phyloP scores from a whole-genome alignment of 345 rosid genomes.

The Dovyalis caffra region DNA sequence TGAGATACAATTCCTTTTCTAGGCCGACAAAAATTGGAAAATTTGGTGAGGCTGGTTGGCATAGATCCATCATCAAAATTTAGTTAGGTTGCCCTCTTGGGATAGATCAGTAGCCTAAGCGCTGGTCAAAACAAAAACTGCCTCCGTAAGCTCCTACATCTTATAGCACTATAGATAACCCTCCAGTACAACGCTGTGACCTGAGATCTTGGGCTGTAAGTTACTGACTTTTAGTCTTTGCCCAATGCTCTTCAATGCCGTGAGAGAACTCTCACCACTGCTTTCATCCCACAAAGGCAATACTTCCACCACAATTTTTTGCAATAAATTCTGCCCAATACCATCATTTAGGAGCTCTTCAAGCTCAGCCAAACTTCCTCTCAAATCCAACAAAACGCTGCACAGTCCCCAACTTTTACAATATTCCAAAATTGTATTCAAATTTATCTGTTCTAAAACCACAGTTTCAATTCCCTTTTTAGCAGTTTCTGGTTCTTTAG shows the following conservation, averaged over 20 bases:
- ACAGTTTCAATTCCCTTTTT: slow-evolving; percentile 44
- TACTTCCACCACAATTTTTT: slow-evolving; percentile 56
- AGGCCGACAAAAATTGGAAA: background rate
- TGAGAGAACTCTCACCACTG: slow-evolving; percentile 13
- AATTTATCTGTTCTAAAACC: slow-evolving; percentile 38
- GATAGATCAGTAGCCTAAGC: background rate
- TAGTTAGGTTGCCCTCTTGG: too few species aligned
- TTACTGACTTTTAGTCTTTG: slow-evolving; percentile 43
- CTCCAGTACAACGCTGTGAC: slow-evolving; percentile 51
- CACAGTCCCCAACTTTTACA: slow-evolving; percentile 52
- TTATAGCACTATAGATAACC: slow-evolving; percentile 40
- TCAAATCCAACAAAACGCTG: slow-evolving; percentile 63
- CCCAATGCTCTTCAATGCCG: slow-evolving; percentile 31
- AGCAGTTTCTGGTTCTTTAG: slow-evolving; percentile 30
- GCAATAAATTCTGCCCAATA: slow-evolving; percentile 47
- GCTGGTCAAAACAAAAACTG: background rate
- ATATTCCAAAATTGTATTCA: slow-evolving; percentile 52
- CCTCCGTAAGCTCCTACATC: background rate
- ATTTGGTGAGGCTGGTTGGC: background rate
- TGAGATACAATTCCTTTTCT: background rate
- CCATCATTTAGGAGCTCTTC: slow-evolving; percentile 52
- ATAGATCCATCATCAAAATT: too few species aligned
- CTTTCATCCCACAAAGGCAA: slow-evolving; percentile 55
- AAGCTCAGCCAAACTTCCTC: slow-evolving; percentile 47
- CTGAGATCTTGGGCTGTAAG: slow-evolving; percentile 39